Base-by-base conservation (phyloP, 140 eudicot genomes). In the Bidens hawaiensis region DNA sequence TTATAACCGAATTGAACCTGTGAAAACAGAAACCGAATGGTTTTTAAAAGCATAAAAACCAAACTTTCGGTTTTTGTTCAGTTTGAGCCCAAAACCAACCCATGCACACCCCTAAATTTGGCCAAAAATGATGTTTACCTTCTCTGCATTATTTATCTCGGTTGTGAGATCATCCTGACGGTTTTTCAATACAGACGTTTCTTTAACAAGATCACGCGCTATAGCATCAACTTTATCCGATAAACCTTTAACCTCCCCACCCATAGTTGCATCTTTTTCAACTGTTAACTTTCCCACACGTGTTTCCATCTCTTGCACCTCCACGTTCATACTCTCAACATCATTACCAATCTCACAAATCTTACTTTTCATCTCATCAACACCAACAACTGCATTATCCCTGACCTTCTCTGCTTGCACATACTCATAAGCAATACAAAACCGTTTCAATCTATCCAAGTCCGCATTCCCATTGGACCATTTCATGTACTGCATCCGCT, bases 381-480 rank as follows among this genome's bases (percentile, higher is more conserved):
- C 88, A 28, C 79, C 76, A 53, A 60, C 70, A 53, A 87, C 79
- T 22, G 98, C 96, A 80, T 62, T 76, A 71, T 84, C 95, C 68
- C 85, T 82, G 15, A 82, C 50, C 49, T 75, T 70, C 72, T 91
- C 98, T 17, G 91, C 96, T 74, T 84, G 80, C 49, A 87, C 83
- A 57, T 79, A 91, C 68, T 91, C 98, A 80, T 73, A 91, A 47
- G 98, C 98, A 65, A 91, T 82, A 71, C 98, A 91, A 60, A 82
- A 91, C 77, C 98, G 80, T 79, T 80, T 91, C 22, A 91, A 72
- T 34, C 98, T 69, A 70, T 91, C 98, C 65, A 91, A 71, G 28
- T 91, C 95, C 17, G 98, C 96, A 78, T 84, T 91, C 25, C 96
- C 98, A 57, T 87, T 91, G 13, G 98, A 87, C 98, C 98, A 91